Base-by-base conservation (phyloP, 2,329 filamentous ascomycete genomes). In the Penicillium decumbens region DNA sequence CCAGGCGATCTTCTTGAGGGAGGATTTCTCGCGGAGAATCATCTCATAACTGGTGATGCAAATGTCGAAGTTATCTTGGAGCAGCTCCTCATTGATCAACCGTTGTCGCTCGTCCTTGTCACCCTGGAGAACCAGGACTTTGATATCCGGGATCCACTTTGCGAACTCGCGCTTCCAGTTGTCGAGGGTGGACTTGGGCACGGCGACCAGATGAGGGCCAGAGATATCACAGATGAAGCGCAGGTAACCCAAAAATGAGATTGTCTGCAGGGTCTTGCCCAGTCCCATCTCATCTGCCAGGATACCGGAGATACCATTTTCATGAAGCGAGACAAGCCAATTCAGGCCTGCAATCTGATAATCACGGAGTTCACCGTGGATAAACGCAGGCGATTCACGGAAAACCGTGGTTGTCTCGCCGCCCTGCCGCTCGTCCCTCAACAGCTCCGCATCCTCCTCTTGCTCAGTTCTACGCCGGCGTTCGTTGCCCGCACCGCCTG, bases 41-140 rank as follows among this genome's bases (percentile, higher is more conserved):
- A 98, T 97, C 71, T 98, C 93, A 74, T 98, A 98, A 69, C 91
- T 96, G 12, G 93, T 98, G 67, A 98, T 88, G 74, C 92, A 96
- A 15, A 97, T 92, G 64, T 98, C 93, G 61, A 98, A 98, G 58
- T 95, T 89, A 69, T 96, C 90, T 51, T 95, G 88, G 15, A 95
- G 79, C n/a, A 98, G 78, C 4, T 89, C 87, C 13, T 95, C 89
- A 57, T 89, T 89, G 70, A 98, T 97, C 46, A 98, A 79, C 41
- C 83, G 77, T 55, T 90, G 82, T 39, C 93, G 88, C 72, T 96
- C 90, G 7, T 98, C 93, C 70, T 98, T 98, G 55, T 87, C 88
- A 56, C 93, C 93, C 68, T 97, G 93, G 6, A 98, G 79, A 9
- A 98, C 89, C 32, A 98, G 75, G 23, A 97, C 89, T 62, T 96